Evolutionary conservation across 2,329 filamentous ascomycete species (phyloP).

Genomic region (Nemania diffusa): DNA sequence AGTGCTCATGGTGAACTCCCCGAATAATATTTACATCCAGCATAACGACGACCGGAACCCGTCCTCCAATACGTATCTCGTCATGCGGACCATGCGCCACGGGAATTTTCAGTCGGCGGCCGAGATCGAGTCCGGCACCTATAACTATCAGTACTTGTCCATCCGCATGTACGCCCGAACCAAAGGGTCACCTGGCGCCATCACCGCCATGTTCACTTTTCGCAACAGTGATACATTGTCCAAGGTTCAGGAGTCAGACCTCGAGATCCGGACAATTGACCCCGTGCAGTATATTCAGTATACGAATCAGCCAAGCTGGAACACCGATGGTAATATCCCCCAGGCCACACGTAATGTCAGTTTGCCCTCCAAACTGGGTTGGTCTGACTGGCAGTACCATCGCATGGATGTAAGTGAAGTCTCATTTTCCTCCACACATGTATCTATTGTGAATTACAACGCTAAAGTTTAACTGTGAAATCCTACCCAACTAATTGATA

Average conservation of each 20-base stretch:
- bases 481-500: background rate
- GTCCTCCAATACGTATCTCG: slow-evolving; percentile 56
- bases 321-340: slow-evolving; percentile 54
- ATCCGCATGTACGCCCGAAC: slow-evolving; percentile 63
- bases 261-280: slow-evolving; percentile 56
- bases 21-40: slow-evolving; percentile 59
- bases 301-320: slow-evolving; percentile 63
- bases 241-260: slow-evolving; percentile 52
- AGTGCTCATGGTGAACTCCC: slow-evolving; percentile 53
- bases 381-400: slow-evolving; percentile 62
- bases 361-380: slow-evolving; percentile 51
- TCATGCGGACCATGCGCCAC: slow-evolving; percentile 59
- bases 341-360: slow-evolving; percentile 54
- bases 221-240: slow-evolving; percentile 41
- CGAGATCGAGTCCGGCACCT: slow-evolving; percentile 56
- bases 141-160: slow-evolving; percentile 53
- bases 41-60: slow-evolving; percentile 49
- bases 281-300: slow-evolving; percentile 54
- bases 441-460: too few relatives aligned
- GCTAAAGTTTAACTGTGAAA: background rate
- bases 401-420: slow-evolving; percentile 53
- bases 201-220: slow-evolving; percentile 65
- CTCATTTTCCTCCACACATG: background rate
- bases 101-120: slow-evolving; percentile 58
- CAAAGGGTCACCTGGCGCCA: slow-evolving; percentile 58